phyloP scores from a whole-genome alignment of 371 early-diverging fungal species.

The Circinella minor region DNA sequence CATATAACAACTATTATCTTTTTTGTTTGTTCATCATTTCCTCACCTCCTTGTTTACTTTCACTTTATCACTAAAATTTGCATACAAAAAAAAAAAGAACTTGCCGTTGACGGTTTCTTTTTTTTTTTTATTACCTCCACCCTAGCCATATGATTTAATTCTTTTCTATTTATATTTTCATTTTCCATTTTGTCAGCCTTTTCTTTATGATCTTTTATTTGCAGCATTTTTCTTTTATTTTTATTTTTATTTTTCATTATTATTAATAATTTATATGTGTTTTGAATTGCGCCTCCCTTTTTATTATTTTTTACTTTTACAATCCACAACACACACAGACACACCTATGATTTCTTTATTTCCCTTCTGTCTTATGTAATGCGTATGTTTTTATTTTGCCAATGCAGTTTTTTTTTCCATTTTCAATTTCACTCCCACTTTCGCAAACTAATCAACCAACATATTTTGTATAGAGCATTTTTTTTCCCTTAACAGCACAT shows the following conservation, averaged over 20 bases:
- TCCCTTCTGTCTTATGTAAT: not conserved
- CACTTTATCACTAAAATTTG: not conserved
- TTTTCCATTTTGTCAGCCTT: not conserved
- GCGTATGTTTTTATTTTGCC: not conserved
- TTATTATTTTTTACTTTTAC: not conserved
- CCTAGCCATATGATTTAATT: too few relatives aligned
- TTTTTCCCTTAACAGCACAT: not conserved
- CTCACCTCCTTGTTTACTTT: not conserved
- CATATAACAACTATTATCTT: not conserved
- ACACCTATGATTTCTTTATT: slow-evolving; percentile 6
- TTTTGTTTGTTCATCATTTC: not conserved
- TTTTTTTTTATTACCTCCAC: too few relatives aligned
- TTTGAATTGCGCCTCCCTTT: slow-evolving; percentile 12
- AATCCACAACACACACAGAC: slow-evolving; percentile 4
- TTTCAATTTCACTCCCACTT: not conserved
- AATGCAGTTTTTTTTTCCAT: not conserved
- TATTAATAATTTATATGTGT: not conserved
- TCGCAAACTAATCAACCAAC: too few relatives aligned
- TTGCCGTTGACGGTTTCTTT: not conserved
- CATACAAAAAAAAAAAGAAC: not conserved
- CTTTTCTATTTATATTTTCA: not conserved
- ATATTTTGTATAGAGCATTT: slow-evolving; percentile 3
- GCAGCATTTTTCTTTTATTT: slow-evolving; percentile 6
- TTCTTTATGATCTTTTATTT: slow-evolving; percentile 7
- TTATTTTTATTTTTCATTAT: not conserved